Evolutionary conservation across 805 yeast genomes (phyloP), one percentile per base, ranked within the genome.

Genomic region (Nakazawaea populi): DNA sequence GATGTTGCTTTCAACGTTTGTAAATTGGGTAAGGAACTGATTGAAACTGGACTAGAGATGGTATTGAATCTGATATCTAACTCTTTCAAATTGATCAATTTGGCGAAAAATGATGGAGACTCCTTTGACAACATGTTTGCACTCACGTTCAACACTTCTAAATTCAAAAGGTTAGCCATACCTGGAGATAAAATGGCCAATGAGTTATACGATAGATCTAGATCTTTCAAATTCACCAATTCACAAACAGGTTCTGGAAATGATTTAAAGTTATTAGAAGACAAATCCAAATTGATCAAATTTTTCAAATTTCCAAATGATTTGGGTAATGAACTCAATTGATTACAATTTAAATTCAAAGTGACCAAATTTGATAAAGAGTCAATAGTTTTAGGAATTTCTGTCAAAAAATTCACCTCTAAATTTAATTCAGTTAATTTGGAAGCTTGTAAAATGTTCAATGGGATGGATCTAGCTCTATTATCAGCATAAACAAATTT

Each of bases 161-260:
- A 71, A 29, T 82, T 79, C 1, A 67, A 70, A 53, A 92, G 68
- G 27, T 76, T 71, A 12, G 82, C 79, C 34, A 89, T 74, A 3
- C 82, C 73, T 10, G 67, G 72, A 0, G 97, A 95, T 1, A 94
- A 57, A 2, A 53, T 53, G 2, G 75, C 67, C 31, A 94, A 77
- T 47, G 80, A 79, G 65, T 94, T 94, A 66, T 89, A 91, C 0
- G 96, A 87, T 42, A 92, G 61, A 61, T 92, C 95, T 55, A 94
- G 72, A 49, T 84, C 85, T 42, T 72, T 68, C 49, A 92, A 73
- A 47, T 76, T 77, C 0, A 72, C 61, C 54, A 92, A 73, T 28
- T 77, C 74, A 56, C 81, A 80, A 18, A 92, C 70, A 1, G 85
- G 77, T 48, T 79, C 85, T 0, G 94, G 95, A 54, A 82, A 83